Evolutionary conservation across 345 rosid species (phyloP), one percentile per base, ranked within the genome.

Genomic region (Rubroshorea leprosula): DNA sequence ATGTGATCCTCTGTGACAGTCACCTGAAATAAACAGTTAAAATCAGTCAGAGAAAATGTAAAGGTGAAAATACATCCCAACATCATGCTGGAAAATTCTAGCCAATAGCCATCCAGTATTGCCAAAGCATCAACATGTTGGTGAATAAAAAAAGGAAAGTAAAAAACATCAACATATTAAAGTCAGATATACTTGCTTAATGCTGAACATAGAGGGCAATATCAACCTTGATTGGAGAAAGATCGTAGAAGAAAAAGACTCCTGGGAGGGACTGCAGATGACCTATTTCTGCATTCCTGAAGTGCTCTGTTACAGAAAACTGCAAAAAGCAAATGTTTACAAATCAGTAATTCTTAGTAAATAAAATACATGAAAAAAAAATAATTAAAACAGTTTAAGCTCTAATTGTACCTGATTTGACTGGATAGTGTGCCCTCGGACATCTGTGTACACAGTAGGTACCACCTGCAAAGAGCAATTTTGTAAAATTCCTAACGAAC

Each of bases 221-320:
- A 31, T 47, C 55, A 44, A 86, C 98, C 96, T 91, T 91, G 39
- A 91, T 88, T 16, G 98, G 98, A 48, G 92, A 88, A 23, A 91
- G 83, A 60, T 88, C 98, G 65, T 88, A 88, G 72, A 82, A 76
- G 87, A 91, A 84, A 83, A 86, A 88, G 57, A 91, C 90, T 57
- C 95, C 98, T 20, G 92, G 82, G 25, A 78, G 72, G 5, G 65
- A 60, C 49, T 76, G 77, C 38, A 57, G 59, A 23, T 69, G 76
- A 64, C 78, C 77, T 55, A 81, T 49, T 54, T 80, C 84, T 21
- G 76, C 50, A 23, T 67, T 75, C 75, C 77, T 85, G 66, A 79
- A 88, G 71, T 88, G 96, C 70, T 91, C 90, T 0, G 93, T 88
- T 53, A 91, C 96, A 24, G 98, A 91, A 70, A 80, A 91, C 96